Percentiles rank a stretch among this genome's conserved stretches.
These are phyloP conservation scores for Pichia sp. DNA, from an alignment of 1,139 yeast genomes.

Conservation along the genomic window DNA sequence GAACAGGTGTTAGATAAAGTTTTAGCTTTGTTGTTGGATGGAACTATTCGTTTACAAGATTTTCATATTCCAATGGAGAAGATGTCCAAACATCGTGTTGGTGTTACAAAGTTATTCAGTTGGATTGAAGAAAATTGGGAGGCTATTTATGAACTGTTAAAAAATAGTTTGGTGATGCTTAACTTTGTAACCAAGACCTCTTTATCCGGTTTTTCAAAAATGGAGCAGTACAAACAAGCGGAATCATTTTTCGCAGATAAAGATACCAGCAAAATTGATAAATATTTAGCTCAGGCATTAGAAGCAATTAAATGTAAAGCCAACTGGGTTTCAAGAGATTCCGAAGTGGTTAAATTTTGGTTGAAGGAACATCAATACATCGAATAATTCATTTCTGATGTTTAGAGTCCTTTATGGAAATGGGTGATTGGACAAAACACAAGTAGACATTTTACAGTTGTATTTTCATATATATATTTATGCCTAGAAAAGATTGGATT, in stretches of 20 bases:
- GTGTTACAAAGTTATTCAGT: slow-evolving; percentile 61
- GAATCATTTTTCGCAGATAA: slow-evolving; percentile 46
- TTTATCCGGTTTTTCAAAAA: slow-evolving; percentile 57
- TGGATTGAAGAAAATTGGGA: slow-evolving; percentile 81
- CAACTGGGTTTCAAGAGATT: slow-evolving; percentile 36
- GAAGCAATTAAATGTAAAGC: slow-evolving; percentile 46
- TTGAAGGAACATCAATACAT: slow-evolving; percentile 17
- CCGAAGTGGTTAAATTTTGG: slow-evolving; percentile 24
- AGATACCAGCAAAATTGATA: slow-evolving; percentile 54
- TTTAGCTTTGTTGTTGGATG: slow-evolving; percentile 52
- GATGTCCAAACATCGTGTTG: slow-evolving; percentile 50
- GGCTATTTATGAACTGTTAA: slow-evolving; percentile 50
- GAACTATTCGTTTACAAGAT: slow-evolving; percentile 75
- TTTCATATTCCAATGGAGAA: slow-evolving; percentile 72
- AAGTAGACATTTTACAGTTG: background rate
- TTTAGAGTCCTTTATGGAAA: background rate
- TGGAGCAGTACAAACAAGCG: slow-evolving; percentile 44
- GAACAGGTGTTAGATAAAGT: slow-evolving; percentile 52
- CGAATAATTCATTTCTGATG: no score
- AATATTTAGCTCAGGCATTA: slow-evolving; percentile 48
- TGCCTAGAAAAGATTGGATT: no score
- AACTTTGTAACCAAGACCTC: slow-evolving; percentile 60
- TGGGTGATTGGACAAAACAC: background rate
- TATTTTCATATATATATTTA: no score
- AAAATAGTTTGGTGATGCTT: slow-evolving; percentile 77